Evolutionary conservation across 805 yeast species (phyloP), one percentile per base, ranked within the genome.

Genomic region (Saccharomycopsis sp.): DNA sequence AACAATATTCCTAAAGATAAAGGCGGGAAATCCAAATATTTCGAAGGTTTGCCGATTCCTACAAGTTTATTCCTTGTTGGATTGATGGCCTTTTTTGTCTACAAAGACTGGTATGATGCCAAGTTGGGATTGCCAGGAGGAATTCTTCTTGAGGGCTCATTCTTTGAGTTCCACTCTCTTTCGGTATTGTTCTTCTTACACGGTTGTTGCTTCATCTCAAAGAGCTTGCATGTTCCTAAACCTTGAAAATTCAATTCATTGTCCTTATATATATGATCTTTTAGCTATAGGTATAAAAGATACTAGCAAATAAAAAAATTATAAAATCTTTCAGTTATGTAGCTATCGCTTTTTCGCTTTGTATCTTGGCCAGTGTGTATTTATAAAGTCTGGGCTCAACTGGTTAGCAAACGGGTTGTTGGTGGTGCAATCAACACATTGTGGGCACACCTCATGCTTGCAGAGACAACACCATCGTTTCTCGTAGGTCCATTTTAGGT

Each of bases 21-120:
- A 57, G 72, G 79, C 19, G 99, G 99, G 19, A 92, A 92, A 74
- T 82, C 94, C 38, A 85, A 87, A 69, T 93, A 84, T 74, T 94
- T 94, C 71, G 99, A 94, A 75, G 99, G 99, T 2, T 81, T 94
- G 56, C 99, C 99, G 9, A 91, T 94, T 64, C 99, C 99, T 58
- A 84, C 96, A 1, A 85, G 96, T 44, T 76, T 94, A 64, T 74
- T 80, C 54, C 78, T 93, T 70, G 97, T 94, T 17, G 75, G 75
- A 1, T 68, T 83, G 42, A 86, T 93, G 90, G 88, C 89, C 2
- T 74, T 73, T 58, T 79, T 86, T 66, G 89, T 88, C 3, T 77
- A 77, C 63, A 74, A 78, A 53, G 79, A 74, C 51, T 63, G 66
- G 69, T 70, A 69, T 55, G 70, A 67, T 25, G 69, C 67, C 9